phyloP scores from a whole-genome alignment of 768 basidiomycete species.

The Trametes cubensis region DNA sequence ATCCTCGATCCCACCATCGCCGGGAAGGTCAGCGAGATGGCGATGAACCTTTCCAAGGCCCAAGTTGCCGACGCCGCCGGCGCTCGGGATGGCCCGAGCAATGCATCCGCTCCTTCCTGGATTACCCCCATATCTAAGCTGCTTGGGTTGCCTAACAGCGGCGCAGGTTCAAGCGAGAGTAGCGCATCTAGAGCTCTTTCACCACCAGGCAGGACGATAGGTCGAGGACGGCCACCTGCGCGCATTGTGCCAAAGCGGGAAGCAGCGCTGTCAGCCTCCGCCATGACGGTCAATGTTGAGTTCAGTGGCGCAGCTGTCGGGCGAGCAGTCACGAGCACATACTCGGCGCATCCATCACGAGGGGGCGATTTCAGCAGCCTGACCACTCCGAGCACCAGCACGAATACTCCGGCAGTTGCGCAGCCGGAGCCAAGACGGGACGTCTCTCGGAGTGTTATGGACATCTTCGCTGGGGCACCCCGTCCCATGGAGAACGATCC shows the following conservation, averaged over 20 bases:
- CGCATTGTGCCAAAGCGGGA: constrained; percentile 76
- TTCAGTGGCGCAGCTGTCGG: constrained; percentile 76
- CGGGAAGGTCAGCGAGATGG: constrained; percentile 66
- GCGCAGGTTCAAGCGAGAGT: constrained; percentile 35
- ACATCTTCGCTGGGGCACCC: constrained; percentile 92
- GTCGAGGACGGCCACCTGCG: constrained; percentile 36
- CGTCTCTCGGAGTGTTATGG: constrained; percentile 56
- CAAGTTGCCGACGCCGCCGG: constrained; percentile 42
- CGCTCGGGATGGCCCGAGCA: constrained; percentile 37
- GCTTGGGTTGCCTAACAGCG: constrained; percentile 50
- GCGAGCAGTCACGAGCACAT: constrained; percentile 52
- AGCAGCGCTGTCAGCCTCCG: constrained; percentile 83
- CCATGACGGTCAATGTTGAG: constrained; percentile 95
- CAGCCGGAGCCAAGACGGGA: constrained; percentile 23
- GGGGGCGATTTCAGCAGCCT: constrained; percentile 17
- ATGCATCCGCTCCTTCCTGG: constrained; percentile 50
- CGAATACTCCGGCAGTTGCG: constrained; percentile 11
- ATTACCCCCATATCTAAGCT: constrained; percentile 86
- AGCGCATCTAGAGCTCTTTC: constrained; percentile 30
- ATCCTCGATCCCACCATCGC: constrained; percentile 87
- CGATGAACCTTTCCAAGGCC: constrained; percentile 60
- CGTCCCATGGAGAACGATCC: constrained; percentile 52
- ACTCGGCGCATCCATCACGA: constrained; percentile 27
- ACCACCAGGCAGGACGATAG: constrained; percentile 25
- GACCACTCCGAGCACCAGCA: constrained; percentile 10